These are phyloP conservation scores for Diplodia scrobiculata DNA, from an alignment of 2,329 filamentous ascomycete species.

Conservation along the genomic window DNA sequence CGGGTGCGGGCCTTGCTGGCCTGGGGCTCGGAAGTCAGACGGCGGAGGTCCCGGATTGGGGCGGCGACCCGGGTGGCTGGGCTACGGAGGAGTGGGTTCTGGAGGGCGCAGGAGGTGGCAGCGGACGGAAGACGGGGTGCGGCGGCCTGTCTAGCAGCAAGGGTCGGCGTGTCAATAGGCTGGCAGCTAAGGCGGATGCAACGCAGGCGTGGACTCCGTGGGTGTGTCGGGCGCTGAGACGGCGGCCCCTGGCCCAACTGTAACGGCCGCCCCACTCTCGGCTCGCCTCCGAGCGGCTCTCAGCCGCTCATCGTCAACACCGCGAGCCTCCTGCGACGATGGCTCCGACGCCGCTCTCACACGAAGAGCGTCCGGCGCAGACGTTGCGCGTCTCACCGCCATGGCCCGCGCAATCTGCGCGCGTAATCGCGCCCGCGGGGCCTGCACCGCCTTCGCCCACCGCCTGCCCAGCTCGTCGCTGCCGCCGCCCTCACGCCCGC, in stretches of 20 bases:
- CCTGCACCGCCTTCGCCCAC: constrained; percentile 6
- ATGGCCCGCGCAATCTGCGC: constrained; percentile 9
- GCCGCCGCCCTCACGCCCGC: background rate
- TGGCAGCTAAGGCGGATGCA: constrained; percentile 18
- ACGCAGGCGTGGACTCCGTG: constrained; percentile 3
- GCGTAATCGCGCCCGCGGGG: constrained; percentile 8
- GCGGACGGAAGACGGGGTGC: background rate
- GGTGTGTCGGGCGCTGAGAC: background rate
- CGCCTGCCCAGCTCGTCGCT: constrained; percentile 1
- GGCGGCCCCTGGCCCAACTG: constrained; percentile 1
- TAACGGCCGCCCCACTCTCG: constrained; percentile 1
- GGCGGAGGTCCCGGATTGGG: constrained; percentile 15
- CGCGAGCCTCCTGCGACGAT: background rate
- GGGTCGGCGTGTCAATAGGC: constrained; percentile 16
- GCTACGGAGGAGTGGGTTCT: constrained; percentile 6
- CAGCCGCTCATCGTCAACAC: constrained; percentile 17
- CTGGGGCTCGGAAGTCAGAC: constrained; percentile 19
- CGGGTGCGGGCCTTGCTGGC: constrained; percentile 9
- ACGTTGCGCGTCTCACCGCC: constrained; percentile 14
- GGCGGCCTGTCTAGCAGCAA: constrained; percentile 1
- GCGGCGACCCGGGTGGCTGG: constrained; percentile 11
- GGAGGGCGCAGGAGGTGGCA: background rate
- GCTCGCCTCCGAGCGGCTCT: constrained; percentile 1
- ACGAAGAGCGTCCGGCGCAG: background rate
- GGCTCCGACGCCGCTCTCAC: constrained; percentile 9